phyloP scores from a whole-genome alignment of 129 eudicot species.

The Rutidosis leptorrhynchoides region DNA sequence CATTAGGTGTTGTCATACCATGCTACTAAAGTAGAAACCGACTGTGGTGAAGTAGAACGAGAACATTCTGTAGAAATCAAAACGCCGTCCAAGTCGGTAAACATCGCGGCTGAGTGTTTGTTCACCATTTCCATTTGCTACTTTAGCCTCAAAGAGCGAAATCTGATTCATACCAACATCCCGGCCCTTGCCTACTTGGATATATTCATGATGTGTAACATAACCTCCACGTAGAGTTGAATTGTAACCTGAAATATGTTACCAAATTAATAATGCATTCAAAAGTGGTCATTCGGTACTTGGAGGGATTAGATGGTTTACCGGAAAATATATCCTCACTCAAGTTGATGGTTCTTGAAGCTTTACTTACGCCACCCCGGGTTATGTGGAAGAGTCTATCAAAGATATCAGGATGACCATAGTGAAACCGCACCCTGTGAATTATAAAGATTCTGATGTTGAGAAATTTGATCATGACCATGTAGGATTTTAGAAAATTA shows the following conservation, averaged over 20 bases:
- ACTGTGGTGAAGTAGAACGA: conserved; percentile 94
- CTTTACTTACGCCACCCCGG: conserved; percentile 95
- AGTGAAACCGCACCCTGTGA: conserved; percentile 84
- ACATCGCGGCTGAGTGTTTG: conserved; percentile 97
- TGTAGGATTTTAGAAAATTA: conserved; percentile 9
- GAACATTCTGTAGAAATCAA: conserved; percentile 90
- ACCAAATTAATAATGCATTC: conserved; percentile 15
- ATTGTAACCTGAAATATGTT: conserved; percentile 64
- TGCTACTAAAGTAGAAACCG: conserved; percentile 96
- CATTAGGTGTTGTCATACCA: conserved; percentile 48
- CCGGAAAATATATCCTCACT: conserved; percentile 94
- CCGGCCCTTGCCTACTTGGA: conserved; percentile 94
- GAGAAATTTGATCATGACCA: conserved; percentile 10
- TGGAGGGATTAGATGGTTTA: conserved; percentile 15
- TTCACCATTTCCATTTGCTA: conserved; percentile 98
- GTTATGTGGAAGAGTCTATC: conserved; percentile 87
- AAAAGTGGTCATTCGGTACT: neutral
- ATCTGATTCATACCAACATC: conserved; percentile 98
- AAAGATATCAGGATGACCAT: conserved; percentile 93
- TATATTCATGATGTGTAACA: conserved; percentile 86
- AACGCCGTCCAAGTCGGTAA: conserved; percentile 85
- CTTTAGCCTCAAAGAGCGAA: conserved; percentile 89
- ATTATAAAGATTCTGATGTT: conserved; percentile 18
- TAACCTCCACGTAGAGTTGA: conserved; percentile 87
- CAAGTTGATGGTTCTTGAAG: conserved; percentile 75